Conservation (phyloP, 331 rosid species). For the Telfairia occidentalis region DNA sequence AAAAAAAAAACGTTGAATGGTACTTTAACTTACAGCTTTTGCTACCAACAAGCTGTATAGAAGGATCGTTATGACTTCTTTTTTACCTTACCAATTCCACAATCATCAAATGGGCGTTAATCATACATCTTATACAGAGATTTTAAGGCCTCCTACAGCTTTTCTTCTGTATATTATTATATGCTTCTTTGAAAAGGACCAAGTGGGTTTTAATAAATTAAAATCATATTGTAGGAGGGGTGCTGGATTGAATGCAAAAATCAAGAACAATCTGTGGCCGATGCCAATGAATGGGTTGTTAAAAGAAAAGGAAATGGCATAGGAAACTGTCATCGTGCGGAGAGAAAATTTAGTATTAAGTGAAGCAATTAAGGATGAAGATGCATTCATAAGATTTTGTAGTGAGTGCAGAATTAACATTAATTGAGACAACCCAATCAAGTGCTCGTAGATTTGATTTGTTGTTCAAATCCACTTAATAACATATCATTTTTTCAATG, state of each 20-base stretch:
- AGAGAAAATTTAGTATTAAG: background rate
- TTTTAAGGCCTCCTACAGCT: background rate
- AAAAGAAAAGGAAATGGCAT: background rate
- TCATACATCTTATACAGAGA: background rate
- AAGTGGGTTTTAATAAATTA: background rate
- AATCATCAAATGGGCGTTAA: background rate
- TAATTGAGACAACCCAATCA: background rate
- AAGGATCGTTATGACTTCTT: background rate
- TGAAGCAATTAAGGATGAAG: background rate
- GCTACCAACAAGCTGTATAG: background rate
- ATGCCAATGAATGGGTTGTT: background rate
- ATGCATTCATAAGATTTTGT: background rate
- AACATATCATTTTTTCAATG: background rate
- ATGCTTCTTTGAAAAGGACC: background rate
- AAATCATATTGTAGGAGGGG: background rate
- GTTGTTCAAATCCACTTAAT: background rate
- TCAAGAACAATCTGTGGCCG: background rate
- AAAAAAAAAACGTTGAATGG: background rate
- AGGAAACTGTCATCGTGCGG: background rate
- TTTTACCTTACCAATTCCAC: background rate
- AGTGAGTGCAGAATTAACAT: background rate
- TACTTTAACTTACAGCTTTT: background rate
- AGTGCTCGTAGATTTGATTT: background rate
- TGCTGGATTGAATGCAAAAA: background rate
- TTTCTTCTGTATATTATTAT: too few relatives aligned